Base-by-base conservation (phyloP, 768 basidiomycete species). In the Pseudohyphozyma bogoriensis region DNA sequence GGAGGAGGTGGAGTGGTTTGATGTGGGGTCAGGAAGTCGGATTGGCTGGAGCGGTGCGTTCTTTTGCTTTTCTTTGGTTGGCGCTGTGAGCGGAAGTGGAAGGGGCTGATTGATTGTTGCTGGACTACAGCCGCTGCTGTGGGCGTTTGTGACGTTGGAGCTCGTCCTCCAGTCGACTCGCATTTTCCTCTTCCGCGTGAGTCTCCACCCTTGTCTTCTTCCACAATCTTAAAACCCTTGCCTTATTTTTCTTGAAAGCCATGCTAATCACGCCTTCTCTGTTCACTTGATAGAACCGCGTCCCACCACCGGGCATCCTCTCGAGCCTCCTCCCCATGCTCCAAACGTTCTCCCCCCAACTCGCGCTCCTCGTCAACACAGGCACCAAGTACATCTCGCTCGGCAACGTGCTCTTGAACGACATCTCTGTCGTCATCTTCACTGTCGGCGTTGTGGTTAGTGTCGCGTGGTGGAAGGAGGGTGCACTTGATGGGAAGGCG, bases 91-190 rank as follows among this genome's bases (percentile, higher is more conserved):
- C 10, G 10, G 52, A 28, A 28, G 18, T 29, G 3, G 32, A 9
- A 4, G 29, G n/a, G 16, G 4, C 49, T 53, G 40, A 57, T 24
- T 37, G 3, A 6, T 45, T 6, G n/a, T 7, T 24, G 11, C 40
- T 24, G 2, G 2, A 11, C 10, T 13, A 13, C 60, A 69, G 66
- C 70, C 68, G 0, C 37, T 71, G 1, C 33, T 71, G 18, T 71
- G 68, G 62, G 59, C 67, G 56, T 71, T 71, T 49, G 55, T 71
- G 39, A 68, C 64, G n/a, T 39, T 66, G 51, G 68, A 71, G 59
- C 64, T 71, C 46, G 62, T 71, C 22, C 57, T 71, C 5, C 70
- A 71, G 59, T 65, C 65, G 10, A 61, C 66, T 0, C 66, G 66
- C 3, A 59, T 69, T n/a, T 58, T 68, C 57, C 64, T 71, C 29